Base-by-base conservation (phyloP, 768 basidiomycete genomes). In the Boletus eberwhitei region DNA sequence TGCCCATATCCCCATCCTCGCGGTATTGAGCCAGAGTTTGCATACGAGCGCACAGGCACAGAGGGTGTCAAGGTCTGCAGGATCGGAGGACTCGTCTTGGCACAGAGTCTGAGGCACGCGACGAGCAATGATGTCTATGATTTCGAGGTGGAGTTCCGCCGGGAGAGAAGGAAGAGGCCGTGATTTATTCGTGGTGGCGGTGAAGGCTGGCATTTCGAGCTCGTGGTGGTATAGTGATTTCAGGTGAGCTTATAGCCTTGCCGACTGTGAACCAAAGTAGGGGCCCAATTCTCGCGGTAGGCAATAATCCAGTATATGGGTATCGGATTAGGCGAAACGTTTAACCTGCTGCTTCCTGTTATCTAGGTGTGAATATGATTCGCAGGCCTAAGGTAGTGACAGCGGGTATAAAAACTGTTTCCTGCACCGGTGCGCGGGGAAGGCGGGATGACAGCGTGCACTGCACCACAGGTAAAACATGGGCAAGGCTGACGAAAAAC, bases 101-200 rank as follows among this genome's bases (percentile, higher is more conserved):
- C 19, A 52, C 1, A 58, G 47, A 1, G 50, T 53, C 42, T 21
- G 47, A 32, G 59, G 55, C 22, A 66, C 53, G 32, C 57, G 58
- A 49, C 36, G 39, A 21, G 64, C 58, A n/a, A 70, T 50, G 44
- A 53, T 48, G 26, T 71, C 66, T 37, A 70, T 66, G 53, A 70
- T 62, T 36, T 62, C 59, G 38, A 72, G 62, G 31, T 72, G 66
- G 36, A 70, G 57, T 54, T 72, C 70, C 22, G 66, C 58, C 16
- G 69, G 69, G 34, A 70, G 59, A 17, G 60, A 53, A 32, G 62
- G 64, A 48, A 45, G 55, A 4, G 44, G 9, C 4, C 44, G 58
- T 48, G 53, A 50, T 58, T 53, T 50, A 9, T 35, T 24, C 16
- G 47, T 29, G 35, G 41, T 39, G 52, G 60, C 14, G 24, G 54